Percentiles rank a stretch among this genome's conserved stretches.
phyloP scores from a whole-genome alignment of 169 alveolate species.

The Eimeria maxima region DNA sequence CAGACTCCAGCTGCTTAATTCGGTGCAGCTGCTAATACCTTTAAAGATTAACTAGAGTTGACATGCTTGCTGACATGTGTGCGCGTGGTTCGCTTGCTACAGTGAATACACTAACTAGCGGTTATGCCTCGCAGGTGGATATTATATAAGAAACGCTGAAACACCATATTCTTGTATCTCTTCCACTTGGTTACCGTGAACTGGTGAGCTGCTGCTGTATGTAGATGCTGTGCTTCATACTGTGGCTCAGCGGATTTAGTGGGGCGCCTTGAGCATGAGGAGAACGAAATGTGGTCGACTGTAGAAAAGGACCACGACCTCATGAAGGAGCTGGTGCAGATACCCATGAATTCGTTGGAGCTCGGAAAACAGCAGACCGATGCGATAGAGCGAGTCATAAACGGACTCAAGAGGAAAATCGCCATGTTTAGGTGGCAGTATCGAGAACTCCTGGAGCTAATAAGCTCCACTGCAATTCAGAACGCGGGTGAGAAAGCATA shows the following conservation, averaged over 20 bases:
- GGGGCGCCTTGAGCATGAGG: conserved; percentile 62
- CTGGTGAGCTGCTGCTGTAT: background rate
- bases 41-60: background rate
- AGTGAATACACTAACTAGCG: background rate
- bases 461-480: conserved; percentile 67
- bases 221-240: background rate
- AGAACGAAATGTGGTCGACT: conserved; percentile 59
- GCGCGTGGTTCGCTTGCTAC: background rate
- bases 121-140: background rate
- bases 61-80: no score
- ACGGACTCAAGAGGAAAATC: conserved; percentile 59
- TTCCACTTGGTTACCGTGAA: background rate
- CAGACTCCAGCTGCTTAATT: background rate
- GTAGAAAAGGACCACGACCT: conserved; percentile 53
- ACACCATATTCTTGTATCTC: background rate
- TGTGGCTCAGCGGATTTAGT: conserved; percentile 33
- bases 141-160: background rate
- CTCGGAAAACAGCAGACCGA: conserved; percentile 54
- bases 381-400: conserved; percentile 66
- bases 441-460: conserved; percentile 63
- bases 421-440: conserved; percentile 75
- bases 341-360: conserved; percentile 59
- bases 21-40: background rate
- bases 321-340: conserved; percentile 52
- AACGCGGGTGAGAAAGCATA: conserved; percentile 42